Evolutionary conservation across 306 rosid species (phyloP).

Genomic region (Alnus glutinosa): DNA sequence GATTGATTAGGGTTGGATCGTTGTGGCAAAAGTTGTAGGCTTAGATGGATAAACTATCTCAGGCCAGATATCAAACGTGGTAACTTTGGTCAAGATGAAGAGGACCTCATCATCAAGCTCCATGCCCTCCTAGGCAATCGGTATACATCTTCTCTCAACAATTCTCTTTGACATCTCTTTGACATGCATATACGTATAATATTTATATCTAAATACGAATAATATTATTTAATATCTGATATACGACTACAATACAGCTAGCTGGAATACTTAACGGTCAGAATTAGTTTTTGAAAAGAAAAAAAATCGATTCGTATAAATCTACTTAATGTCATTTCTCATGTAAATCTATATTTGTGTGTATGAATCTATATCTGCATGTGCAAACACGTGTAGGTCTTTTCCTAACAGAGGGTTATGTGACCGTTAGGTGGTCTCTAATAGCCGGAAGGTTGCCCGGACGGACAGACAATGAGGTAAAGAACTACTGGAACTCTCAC

Average conservation of each 20-base stretch:
- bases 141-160: constrained; percentile 24
- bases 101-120: constrained; percentile 75
- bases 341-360: background rate
- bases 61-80: constrained; percentile 75
- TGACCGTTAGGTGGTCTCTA: constrained; percentile 56
- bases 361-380: background rate
- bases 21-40: constrained; percentile 77
- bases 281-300: too few species aligned
- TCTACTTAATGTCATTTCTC: too few species aligned
- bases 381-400: background rate
- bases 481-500: constrained; percentile 68
- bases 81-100: constrained; percentile 70
- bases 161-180: background rate
- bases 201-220: too few species aligned
- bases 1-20: constrained; percentile 54
- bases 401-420: background rate
- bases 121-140: constrained; percentile 81
- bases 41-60: constrained; percentile 74
- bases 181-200: background rate
- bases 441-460: constrained; percentile 73
- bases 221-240: too few species aligned
- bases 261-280: too few species aligned
- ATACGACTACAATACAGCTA: too few species aligned
- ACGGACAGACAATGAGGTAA: constrained; percentile 62
- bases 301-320: too few species aligned